Base-by-base conservation (phyloP, 768 basidiomycete genomes). In the Suillus fuscotomentosus region DNA sequence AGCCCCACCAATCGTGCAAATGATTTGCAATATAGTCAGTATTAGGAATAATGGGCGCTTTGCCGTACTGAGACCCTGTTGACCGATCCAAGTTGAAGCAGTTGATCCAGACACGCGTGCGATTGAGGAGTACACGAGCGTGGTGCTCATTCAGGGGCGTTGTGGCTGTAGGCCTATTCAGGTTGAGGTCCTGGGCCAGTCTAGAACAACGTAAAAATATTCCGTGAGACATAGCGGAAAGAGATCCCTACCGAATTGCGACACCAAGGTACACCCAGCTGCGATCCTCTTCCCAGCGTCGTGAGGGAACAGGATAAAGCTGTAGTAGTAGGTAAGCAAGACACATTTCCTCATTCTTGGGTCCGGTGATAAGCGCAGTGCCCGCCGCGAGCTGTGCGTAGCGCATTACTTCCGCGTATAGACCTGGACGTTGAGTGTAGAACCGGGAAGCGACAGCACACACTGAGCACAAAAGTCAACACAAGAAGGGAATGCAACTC, bases 71-170 rank as follows among this genome's bases (percentile, higher is more conserved):
- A 20, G 88, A 89, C 5, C 92, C 88, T 9, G 91, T 90, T 6
- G 94, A 95, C 27, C 94, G 88, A 75, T 98, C 95, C 48, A 97
- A 79, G 75, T 95, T 94, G 78, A 90, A 93, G 76, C 93, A 95
- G 72, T 89, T 91, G 63, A 97, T 77, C 95, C 95, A 98, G 7
- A 91, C 84, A 24, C 95, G 86, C 60, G 94, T 93, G 48, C 95
- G 88, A 72, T 95, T 97, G 62, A 95, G 84, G 77, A 95, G 86
- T 77, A 95, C 91, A 47, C 95, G 86, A 8, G 90, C 90, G 65
- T 92, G 89, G 63, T 84, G 84, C 74, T 95, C 93, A 70, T 92
- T 92, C 15, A 86, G 78, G 10, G 91, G 89, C 68, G 89, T 87
- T 31, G 88, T 86, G 2, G 87, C 86, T 50, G 83, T 83, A 2